These are phyloP conservation scores for Suhomyces bribrorum DNA, from an alignment of 1,139 yeast species.

Conservation along the genomic window DNA sequence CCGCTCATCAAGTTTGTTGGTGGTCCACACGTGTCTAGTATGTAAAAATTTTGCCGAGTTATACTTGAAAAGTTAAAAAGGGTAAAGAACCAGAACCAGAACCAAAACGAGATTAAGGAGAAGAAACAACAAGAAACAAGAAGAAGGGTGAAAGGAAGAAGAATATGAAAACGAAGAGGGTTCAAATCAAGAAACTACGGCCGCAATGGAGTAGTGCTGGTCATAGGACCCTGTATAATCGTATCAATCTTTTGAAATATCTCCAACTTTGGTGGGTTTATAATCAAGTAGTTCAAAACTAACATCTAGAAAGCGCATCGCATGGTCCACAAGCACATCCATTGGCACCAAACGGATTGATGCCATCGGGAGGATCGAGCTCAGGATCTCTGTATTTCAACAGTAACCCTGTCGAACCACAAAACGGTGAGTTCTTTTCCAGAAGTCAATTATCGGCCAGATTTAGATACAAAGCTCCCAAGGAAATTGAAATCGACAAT, in stretches of 20 bases:
- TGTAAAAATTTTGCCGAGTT: constrained; percentile 1
- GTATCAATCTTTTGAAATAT: too few species aligned
- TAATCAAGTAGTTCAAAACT: too few species aligned
- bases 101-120: too few species aligned
- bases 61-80: too few species aligned
- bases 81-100: not conserved
- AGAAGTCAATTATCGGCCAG: constrained; percentile 68
- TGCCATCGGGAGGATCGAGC: constrained; percentile 37
- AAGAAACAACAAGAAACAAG: too few species aligned
- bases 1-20: constrained; percentile 69
- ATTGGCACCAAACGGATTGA: constrained; percentile 51
- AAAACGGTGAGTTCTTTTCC: constrained; percentile 54
- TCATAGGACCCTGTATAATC: too few species aligned
- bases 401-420: constrained; percentile 39
- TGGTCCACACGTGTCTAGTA: constrained; percentile 54
- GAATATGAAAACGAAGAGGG: too few species aligned
- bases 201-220: too few species aligned
- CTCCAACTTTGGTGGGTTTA: too few species aligned
- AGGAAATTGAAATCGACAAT: constrained; percentile 69
- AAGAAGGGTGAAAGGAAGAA: too few species aligned
- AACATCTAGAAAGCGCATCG: constrained; percentile 28
- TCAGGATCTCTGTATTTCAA: constrained; percentile 22
- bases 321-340: constrained; percentile 43
- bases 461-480: constrained; percentile 64
- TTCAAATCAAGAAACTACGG: too few species aligned